Evolutionary conservation across 2,329 filamentous ascomycete genomes (phyloP).

Genomic region (Delphinella strobiligena): DNA sequence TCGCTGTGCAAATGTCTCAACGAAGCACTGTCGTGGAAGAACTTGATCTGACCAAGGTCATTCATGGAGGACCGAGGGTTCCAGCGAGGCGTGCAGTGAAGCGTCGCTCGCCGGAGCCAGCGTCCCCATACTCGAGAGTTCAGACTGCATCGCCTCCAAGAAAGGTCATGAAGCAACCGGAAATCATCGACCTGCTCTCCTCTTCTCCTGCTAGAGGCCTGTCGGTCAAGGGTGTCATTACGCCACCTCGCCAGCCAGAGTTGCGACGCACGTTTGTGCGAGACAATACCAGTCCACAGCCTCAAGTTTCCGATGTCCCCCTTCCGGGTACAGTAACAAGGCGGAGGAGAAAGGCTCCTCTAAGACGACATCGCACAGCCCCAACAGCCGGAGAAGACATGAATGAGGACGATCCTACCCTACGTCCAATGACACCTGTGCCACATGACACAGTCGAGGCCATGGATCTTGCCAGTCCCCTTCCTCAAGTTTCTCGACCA

Average conservation of each 20-base stretch:
- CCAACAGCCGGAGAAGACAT: conserved; percentile 10
- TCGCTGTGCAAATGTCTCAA: no score
- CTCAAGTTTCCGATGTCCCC: conserved; percentile 1
- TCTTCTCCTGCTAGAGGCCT: conserved; percentile 13
- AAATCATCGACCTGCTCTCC: conserved; percentile 20
- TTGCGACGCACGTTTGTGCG: not conserved
- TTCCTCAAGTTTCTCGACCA: not conserved
- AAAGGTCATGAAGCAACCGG: conserved; percentile 11
- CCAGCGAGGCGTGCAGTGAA: no score
- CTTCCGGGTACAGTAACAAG: conserved; percentile 22
- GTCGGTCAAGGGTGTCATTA: not conserved
- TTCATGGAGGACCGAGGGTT: no score
- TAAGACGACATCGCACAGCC: conserved; percentile 19
- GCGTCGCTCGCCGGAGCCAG: conserved; percentile 13
- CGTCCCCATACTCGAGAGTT: conserved; percentile 14
- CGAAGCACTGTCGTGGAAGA: no score
- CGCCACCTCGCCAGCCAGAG: not conserved
- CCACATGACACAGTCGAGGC: conserved; percentile 9
- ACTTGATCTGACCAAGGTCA: no score
- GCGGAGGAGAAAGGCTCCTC: conserved; percentile 16
- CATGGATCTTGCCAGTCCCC: conserved; percentile 12
- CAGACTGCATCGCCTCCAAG: conserved; percentile 17
- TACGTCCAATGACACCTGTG: conserved; percentile 5
- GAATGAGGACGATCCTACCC: not conserved
- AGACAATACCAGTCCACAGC: conserved; percentile 10